Percentiles rank a stretch among this genome's conserved stretches.
Evolutionary conservation across 768 basidiomycete genomes (phyloP).

Genomic region (Lepiota venenata): DNA sequence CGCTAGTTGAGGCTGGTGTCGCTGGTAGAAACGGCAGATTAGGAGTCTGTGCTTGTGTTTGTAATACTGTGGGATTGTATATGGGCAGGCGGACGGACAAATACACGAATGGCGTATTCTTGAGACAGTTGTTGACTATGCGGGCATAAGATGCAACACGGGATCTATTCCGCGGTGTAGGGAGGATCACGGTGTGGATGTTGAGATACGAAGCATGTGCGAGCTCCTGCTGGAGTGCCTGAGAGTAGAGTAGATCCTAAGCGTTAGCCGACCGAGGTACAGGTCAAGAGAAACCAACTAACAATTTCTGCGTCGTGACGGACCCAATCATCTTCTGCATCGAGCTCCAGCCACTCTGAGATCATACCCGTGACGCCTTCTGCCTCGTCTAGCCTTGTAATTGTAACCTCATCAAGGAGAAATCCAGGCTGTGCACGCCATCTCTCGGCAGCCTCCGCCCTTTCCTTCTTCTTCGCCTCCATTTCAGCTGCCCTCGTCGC

Average conservation of each 20-base stretch:
- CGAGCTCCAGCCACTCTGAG: constrained; percentile 95
- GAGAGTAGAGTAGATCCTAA: neutral
- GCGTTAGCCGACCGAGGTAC: constrained; percentile 11
- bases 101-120: constrained; percentile 65
- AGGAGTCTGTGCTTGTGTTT: constrained; percentile 20
- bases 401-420: constrained; percentile 79
- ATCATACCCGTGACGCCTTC: constrained; percentile 71
- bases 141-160: constrained; percentile 93
- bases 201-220: constrained; percentile 92
- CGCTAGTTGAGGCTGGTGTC: constrained; percentile 10
- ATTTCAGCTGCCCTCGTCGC: neutral
- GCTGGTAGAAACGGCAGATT: constrained; percentile 20
- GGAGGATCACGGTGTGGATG: constrained; percentile 80
- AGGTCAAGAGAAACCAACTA: constrained; percentile 28
- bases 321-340: constrained; percentile 89
- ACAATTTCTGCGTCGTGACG: constrained; percentile 96
- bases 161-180: constrained; percentile 80
- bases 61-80: constrained; percentile 68
- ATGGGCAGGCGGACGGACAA: constrained; percentile 83
- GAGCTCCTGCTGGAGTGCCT: constrained; percentile 94
- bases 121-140: constrained; percentile 76
- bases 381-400: constrained; percentile 83
- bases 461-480: constrained; percentile 34
- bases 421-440: constrained; percentile 89
- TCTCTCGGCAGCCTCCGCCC: constrained; percentile 68